Evolutionary conservation across 768 basidiomycete genomes (phyloP).

Genomic region (Pleurotus giganteus): DNA sequence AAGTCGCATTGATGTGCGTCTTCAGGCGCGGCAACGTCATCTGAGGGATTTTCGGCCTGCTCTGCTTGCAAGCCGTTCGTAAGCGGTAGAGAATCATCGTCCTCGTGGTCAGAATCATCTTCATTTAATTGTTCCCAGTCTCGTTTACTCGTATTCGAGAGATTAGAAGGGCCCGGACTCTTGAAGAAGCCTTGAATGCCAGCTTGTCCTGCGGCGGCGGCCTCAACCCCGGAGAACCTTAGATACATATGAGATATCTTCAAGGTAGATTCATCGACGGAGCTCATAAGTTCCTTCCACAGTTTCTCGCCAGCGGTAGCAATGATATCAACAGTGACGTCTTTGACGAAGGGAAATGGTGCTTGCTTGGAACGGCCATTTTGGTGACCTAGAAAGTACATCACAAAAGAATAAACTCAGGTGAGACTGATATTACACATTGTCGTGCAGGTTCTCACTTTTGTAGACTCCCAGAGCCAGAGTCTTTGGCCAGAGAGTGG

Average conservation of each 20-base stretch:
- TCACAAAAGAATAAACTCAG: too few relatives aligned
- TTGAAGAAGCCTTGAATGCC: constrained; percentile 88
- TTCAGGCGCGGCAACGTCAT: background rate
- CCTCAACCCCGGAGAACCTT: constrained; percentile 76
- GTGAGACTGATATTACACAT: constrained; percentile 1
- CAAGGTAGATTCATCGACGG: constrained; percentile 34
- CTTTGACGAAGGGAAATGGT: constrained; percentile 79
- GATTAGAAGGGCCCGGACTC: constrained; percentile 35
- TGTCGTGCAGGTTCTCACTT: constrained; percentile 37
- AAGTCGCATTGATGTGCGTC: background rate
- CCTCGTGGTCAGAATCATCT: background rate
- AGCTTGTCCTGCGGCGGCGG: constrained; percentile 74
- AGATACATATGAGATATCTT: constrained; percentile 74
- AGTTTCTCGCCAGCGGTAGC: constrained; percentile 74
- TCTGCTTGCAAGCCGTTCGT: background rate
- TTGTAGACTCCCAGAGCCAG: constrained; percentile 77
- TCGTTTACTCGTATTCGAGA: background rate
- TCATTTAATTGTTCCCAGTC: background rate
- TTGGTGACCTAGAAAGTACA: constrained; percentile 67
- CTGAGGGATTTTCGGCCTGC: background rate
- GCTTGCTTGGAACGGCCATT: constrained; percentile 76
- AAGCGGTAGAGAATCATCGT: background rate
- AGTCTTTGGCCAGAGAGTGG: constrained; percentile 90
- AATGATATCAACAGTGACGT: constrained; percentile 75
- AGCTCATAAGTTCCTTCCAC: constrained; percentile 83